Percentiles rank a stretch among this genome's conserved stretches.
Evolutionary conservation across 257 asterid species (phyloP).

Genomic region (Solanum arcanum): DNA sequence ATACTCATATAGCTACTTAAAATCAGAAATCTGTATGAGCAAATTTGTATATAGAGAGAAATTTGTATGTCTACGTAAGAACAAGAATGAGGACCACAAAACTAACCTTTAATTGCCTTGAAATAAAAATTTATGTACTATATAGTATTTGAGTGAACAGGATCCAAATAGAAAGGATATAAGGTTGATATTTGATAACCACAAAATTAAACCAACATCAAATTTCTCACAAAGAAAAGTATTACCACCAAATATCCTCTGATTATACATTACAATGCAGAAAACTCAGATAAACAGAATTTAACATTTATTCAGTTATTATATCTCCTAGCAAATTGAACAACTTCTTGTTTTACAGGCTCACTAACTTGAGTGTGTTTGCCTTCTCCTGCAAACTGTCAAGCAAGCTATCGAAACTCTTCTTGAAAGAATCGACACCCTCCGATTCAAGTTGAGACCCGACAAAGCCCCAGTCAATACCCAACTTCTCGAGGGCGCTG

Average conservation of each 20-base stretch:
- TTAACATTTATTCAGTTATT: neutral
- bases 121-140: neutral
- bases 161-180: neutral
- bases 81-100: neutral
- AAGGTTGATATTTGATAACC: neutral
- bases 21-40: neutral
- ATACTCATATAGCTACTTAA: neutral
- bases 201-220: neutral
- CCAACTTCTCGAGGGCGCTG: slow-evolving; percentile 82
- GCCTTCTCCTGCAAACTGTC: slow-evolving; percentile 97
- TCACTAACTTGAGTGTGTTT: slow-evolving; percentile 66
- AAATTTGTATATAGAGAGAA: neutral
- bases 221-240: neutral
- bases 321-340: slow-evolving; percentile 1
- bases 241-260: neutral
- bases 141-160: neutral
- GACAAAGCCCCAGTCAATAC: slow-evolving; percentile 79
- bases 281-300: slow-evolving; percentile 18
- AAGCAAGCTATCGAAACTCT: slow-evolving; percentile 92
- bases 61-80: neutral
- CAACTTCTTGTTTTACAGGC: slow-evolving; percentile 24
- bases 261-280: slow-evolving; percentile 17
- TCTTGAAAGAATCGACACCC: slow-evolving; percentile 96
- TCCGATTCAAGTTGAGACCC: slow-evolving; percentile 87
- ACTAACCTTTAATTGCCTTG: neutral